phyloP scores from a whole-genome alignment of 768 basidiomycete genomes.

The Trametes punicea region DNA sequence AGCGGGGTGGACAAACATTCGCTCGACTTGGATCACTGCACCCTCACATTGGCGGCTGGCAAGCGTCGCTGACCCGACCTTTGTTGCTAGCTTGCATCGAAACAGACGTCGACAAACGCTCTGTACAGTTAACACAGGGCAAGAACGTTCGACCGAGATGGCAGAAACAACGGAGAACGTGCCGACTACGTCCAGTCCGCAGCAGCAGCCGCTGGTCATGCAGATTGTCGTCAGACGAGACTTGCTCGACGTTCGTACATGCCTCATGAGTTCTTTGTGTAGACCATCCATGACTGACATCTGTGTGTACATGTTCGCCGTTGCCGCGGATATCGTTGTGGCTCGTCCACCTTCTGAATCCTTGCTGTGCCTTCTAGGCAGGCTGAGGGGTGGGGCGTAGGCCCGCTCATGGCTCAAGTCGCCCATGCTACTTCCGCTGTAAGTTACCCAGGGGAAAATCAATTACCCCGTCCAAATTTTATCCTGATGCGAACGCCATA shows the following conservation, averaged over 20 bases:
- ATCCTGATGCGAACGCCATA: constrained; percentile 12
- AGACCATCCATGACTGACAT: background rate
- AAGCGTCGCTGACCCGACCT: too few relatives aligned
- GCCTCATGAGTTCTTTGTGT: background rate
- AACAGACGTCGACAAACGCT: too few relatives aligned
- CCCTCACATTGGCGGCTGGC: too few relatives aligned
- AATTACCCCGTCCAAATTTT: too few relatives aligned
- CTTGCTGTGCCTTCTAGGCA: constrained; percentile 13
- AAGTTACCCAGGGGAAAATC: background rate
- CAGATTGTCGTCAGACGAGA: constrained; percentile 43
- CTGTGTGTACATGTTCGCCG: background rate
- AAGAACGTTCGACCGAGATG: background rate
- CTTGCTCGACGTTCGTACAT: constrained; percentile 37
- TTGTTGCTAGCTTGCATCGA: too few relatives aligned
- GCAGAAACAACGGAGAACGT: background rate
- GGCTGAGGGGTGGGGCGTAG: constrained; percentile 42
- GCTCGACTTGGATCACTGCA: too few relatives aligned
- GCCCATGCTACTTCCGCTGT: constrained; percentile 44
- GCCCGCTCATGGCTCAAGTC: constrained; percentile 43
- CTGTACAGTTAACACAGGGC: too few relatives aligned
- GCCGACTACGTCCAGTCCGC: background rate
- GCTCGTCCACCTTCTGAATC: too few relatives aligned
- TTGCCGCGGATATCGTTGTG: too few relatives aligned
- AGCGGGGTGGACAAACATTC: too few relatives aligned
- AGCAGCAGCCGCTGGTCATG: constrained; percentile 35